Conservation (phyloP, 202 grass and related monocot genomes). For the Digitaria exilis region DNA sequence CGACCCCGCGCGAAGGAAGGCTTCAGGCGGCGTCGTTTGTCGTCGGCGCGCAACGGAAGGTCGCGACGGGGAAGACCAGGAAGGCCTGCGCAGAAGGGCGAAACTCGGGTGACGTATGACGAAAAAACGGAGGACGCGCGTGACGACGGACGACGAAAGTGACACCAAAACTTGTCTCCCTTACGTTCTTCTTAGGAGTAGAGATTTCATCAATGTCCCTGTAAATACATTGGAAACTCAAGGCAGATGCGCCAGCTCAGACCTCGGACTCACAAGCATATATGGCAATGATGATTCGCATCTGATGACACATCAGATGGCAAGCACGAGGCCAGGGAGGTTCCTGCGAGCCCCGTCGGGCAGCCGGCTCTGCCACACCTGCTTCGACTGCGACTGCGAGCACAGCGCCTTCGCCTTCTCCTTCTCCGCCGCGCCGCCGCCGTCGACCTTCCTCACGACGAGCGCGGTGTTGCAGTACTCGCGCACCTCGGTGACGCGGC, state of each 20-base stretch:
- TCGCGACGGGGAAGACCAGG: too few relatives aligned
- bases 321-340: constrained; percentile 68
- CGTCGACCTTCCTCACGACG: constrained; percentile 59
- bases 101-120: too few relatives aligned
- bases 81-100: too few relatives aligned
- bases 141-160: too few relatives aligned
- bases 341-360: constrained; percentile 45
- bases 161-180: too few relatives aligned
- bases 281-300: background rate
- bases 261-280: background rate
- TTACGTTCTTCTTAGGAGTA: too few relatives aligned
- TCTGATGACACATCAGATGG: constrained; percentile 50
- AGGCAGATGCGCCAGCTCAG: background rate
- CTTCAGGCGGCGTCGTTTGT: too few relatives aligned
- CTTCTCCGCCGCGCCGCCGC: background rate
- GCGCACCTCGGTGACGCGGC: constrained; percentile 68
- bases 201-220: background rate
- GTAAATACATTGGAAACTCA: background rate
- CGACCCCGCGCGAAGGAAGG: too few relatives aligned
- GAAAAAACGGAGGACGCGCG: too few relatives aligned
- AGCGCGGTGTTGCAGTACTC: constrained; percentile 92
- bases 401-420: background rate
- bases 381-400: constrained; percentile 6
- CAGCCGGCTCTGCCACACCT: constrained; percentile 67
- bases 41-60: too few relatives aligned